A percentile compares a stretch with the other conserved stretches of the same genome.
phyloP scores from a whole-genome alignment of 441 rosid genomes.

The Metrosideros polymorpha region DNA sequence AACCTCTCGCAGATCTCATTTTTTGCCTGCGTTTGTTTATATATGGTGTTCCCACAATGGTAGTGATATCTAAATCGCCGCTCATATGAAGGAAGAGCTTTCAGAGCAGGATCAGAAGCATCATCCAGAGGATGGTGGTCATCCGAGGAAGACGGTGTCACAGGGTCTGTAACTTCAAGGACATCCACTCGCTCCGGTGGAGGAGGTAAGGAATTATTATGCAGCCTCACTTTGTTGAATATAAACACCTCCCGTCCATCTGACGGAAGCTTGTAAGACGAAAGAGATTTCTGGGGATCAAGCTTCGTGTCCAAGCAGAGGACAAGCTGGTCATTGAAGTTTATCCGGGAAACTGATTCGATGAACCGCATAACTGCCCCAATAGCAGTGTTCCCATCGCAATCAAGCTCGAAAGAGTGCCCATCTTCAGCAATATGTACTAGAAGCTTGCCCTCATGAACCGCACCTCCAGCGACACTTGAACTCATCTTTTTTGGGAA shows the following conservation, averaged over 20 bases:
- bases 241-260: conserved; percentile 63
- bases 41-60: conserved; percentile 49
- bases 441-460: conserved; percentile 58
- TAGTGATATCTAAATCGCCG: conserved; percentile 78
- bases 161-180: conserved; percentile 47
- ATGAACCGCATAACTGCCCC: conserved; percentile 67
- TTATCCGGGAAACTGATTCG: conserved; percentile 45
- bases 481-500: conserved; percentile 58
- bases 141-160: conserved; percentile 28
- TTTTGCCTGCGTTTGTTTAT: conserved; percentile 41
- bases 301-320: conserved; percentile 77
- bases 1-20: conserved; percentile 60
- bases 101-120: conserved; percentile 88
- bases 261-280: conserved; percentile 74
- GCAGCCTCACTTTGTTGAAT: conserved; percentile 74
- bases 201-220: conserved; percentile 52
- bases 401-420: conserved; percentile 59
- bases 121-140: conserved; percentile 79
- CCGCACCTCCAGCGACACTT: conserved; percentile 35
- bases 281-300: conserved; percentile 69
- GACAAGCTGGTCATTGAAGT: conserved; percentile 73
- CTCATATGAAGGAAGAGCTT: conserved; percentile 89
- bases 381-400: conserved; percentile 54
- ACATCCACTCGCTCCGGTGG: conserved; percentile 46
- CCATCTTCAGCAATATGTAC: conserved; percentile 92